phyloP scores from a whole-genome alignment of 2,329 filamentous ascomycete genomes.

The Aspergillus fumigatiaffinis region DNA sequence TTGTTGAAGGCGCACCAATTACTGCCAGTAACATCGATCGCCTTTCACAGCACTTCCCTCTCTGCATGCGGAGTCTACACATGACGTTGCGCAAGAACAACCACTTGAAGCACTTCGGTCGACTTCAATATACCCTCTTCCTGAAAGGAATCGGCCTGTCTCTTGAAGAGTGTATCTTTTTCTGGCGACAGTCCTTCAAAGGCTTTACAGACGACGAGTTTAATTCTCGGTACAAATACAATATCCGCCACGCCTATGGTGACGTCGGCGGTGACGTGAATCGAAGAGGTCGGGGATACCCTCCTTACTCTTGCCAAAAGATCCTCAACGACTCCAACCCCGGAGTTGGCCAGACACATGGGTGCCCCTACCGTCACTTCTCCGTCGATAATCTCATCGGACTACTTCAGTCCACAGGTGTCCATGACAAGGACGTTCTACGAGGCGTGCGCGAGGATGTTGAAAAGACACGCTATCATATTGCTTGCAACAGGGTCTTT shows the following conservation, averaged over 20 bases:
- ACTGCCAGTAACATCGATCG: conserved; percentile 74
- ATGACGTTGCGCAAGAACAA: conserved; percentile 78
- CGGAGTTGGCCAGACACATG: conserved; percentile 81
- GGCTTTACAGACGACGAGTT: conserved; percentile 90
- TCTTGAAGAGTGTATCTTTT: conserved; percentile 84
- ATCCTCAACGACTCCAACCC: conserved; percentile 86
- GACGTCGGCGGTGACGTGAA: conserved; percentile 93
- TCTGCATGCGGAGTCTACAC: conserved; percentile 93
- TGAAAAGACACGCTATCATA: conserved; percentile 81
- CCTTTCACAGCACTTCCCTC: conserved; percentile 76
- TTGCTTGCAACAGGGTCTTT: conserved; percentile 95
- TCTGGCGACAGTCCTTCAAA: conserved; percentile 85
- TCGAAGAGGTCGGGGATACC: conserved; percentile 79
- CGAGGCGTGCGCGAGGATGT: conserved; percentile 85
- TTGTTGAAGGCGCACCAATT: conserved; percentile 68
- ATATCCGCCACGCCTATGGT: conserved; percentile 90
- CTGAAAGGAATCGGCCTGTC: conserved; percentile 90
- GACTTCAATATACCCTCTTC: conserved; percentile 93
- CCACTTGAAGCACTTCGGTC: conserved; percentile 89
- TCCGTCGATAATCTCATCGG: conserved; percentile 77
- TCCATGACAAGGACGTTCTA: conserved; percentile 72
- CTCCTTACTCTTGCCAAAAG: conserved; percentile 90
- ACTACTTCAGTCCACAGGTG: conserved; percentile 72
- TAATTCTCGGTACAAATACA: conserved; percentile 97
- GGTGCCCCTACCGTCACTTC: conserved; percentile 96